Evolutionary conservation across 2,329 filamentous ascomycete species (phyloP).

Genomic region (Calycina marina): DNA sequence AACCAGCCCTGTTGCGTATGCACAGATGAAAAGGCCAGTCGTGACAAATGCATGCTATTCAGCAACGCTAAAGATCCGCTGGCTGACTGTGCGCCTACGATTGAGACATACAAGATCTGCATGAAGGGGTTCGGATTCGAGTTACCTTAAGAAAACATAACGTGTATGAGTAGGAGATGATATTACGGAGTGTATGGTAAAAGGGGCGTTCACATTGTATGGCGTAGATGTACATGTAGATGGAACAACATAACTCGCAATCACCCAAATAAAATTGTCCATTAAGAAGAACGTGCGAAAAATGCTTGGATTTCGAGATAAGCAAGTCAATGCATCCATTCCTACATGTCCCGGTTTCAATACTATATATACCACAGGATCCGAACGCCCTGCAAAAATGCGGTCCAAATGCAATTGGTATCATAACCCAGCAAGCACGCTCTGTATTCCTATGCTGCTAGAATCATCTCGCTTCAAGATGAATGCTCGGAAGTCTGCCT

Average conservation of each 20-base stretch:
- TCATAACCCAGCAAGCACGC: constrained; percentile 46
- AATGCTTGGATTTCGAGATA: background rate
- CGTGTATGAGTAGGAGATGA: too few relatives aligned
- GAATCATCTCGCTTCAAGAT: constrained; percentile 76
- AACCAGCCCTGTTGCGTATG: constrained; percentile 92
- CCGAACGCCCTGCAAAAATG: background rate
- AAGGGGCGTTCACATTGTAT: too few relatives aligned
- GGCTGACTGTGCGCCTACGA: constrained; percentile 66
- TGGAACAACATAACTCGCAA: too few relatives aligned
- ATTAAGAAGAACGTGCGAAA: background rate
- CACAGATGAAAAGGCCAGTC: constrained; percentile 81
- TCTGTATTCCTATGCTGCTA: constrained; percentile 66
- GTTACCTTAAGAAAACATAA: constrained; percentile 19
- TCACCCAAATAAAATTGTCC: background rate
- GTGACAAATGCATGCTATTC: constrained; percentile 99
- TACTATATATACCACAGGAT: background rate
- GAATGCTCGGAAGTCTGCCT: constrained; percentile 68
- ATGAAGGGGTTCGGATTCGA: constrained; percentile 92
- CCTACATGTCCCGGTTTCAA: background rate
- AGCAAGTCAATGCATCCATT: constrained; percentile 1
- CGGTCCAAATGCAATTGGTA: constrained; percentile 3
- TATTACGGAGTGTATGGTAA: too few relatives aligned
- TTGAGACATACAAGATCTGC: constrained; percentile 77
- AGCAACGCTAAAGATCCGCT: constrained; percentile 71
- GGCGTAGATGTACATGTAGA: too few relatives aligned